Evolutionary conservation across 805 yeast genomes (phyloP), one percentile per base, ranked within the genome.

Genomic region (Yarrowia deformans): DNA sequence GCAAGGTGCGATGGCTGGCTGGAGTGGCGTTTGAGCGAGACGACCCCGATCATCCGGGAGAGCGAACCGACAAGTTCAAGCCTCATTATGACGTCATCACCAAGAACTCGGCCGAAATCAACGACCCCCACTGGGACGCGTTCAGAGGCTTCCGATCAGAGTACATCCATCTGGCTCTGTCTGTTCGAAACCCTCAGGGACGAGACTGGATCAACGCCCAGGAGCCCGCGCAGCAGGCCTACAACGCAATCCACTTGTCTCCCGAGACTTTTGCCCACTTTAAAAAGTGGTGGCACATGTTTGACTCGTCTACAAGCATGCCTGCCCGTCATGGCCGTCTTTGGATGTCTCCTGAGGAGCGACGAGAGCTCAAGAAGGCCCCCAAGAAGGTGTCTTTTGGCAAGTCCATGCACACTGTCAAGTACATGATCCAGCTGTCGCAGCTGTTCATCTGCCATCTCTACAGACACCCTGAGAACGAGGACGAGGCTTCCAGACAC

Each of bases 281-380:
- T 79, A 87, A 87, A 74, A 75, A 78, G 5, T 95, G 98, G 98
- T 93, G 97, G 97, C 79, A 79, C 42, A 84, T 90, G 72, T 94
- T 94, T 77, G 84, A 89, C n/a, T 89, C 94, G 34, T 88, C 89
- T 69, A 82, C 90, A 72, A 87, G 92, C 67, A 81, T 93, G 23
- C 97, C 98, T 0, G 84, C 92, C 16, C 84, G 96, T 66, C 83
- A 85, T 56, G 98, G 98, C 0, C 77, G 79, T 1, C 75, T 95
- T 32, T 94, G 91, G 80, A 79, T 78, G 16, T 76, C 75, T 1
- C 67, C 49, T 13, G 85, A 85, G 29, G 75, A 79, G 7, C 82
- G 61, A 6, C 16, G 10, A 82, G 68, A 52, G 23, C 14, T 63
- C 32, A 48, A 37, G 39, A 35, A 37, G 46, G 56, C 68, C 5